A percentile compares a stretch with the other conserved stretches of the same genome.
These are phyloP conservation scores for Cryptococcus sp. DNA, from an alignment of 1,284 basidiomycete genomes.

Conservation along the genomic window DNA sequence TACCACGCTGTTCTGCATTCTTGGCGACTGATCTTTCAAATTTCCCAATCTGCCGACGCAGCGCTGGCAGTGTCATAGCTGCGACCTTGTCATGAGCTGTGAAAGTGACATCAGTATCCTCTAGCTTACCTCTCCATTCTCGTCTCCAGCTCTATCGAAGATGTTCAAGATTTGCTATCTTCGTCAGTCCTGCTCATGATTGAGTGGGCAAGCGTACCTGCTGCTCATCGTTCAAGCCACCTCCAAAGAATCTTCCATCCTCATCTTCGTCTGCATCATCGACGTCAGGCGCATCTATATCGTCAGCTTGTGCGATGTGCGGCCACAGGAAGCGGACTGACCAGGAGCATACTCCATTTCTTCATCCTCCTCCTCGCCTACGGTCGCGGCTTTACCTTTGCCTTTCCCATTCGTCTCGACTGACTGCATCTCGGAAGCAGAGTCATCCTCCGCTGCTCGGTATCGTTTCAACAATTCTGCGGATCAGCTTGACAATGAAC, in stretches of 20 bases:
- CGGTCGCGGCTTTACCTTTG: constrained; percentile 53
- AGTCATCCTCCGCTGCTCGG: constrained; percentile 26
- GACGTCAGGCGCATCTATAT: not conserved
- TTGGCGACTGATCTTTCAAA: constrained; percentile 86
- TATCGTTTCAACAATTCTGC: constrained; percentile 67
- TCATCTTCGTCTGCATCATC: constrained; percentile 57
- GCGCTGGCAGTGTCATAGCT: constrained; percentile 59
- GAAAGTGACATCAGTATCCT: not conserved
- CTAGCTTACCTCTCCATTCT: constrained; percentile 47
- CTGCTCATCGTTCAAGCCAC: constrained; percentile 82
- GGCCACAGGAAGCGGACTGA: constrained; percentile 10
- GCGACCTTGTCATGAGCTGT: constrained; percentile 6
- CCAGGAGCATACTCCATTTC: constrained; percentile 56
- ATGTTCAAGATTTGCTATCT: constrained; percentile 60
- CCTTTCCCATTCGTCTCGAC: constrained; percentile 39
- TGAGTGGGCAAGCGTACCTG: constrained; percentile 63
- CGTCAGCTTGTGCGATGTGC: not conserved
- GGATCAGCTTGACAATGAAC: not conserved
- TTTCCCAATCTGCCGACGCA: constrained; percentile 69
- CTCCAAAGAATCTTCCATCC: constrained; percentile 88
- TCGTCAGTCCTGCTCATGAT: constrained; percentile 46
- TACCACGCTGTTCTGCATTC: constrained; percentile 91
- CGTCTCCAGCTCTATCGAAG: constrained; percentile 62
- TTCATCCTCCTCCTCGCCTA: constrained; percentile 51
- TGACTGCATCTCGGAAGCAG: constrained; percentile 6